These are phyloP conservation scores for Boletus coccyginus DNA, from an alignment of 768 basidiomycete species.

Conservation along the genomic window DNA sequence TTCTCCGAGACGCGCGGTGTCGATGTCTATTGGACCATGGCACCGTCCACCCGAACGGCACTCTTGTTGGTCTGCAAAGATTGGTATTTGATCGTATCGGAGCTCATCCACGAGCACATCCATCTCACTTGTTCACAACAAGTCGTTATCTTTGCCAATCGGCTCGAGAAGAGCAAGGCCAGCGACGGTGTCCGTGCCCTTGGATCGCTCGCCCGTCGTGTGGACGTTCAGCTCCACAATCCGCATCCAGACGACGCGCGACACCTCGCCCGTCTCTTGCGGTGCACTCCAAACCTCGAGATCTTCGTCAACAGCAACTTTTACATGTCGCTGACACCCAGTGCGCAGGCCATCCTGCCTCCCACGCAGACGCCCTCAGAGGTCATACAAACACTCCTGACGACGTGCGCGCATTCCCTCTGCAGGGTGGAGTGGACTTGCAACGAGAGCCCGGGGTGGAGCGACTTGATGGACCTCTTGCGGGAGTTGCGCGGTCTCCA, in stretches of 20 bases:
- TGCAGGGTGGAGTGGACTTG: conserved; percentile 45
- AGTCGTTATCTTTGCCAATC: conserved; percentile 32
- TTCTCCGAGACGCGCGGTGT: conserved; percentile 34
- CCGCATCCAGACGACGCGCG: conserved; percentile 18
- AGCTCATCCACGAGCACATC: conserved; percentile 42
- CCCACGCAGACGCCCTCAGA: conserved; percentile 29
- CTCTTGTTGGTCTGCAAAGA: conserved; percentile 37
- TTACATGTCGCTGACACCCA: conserved; percentile 24
- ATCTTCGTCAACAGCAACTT: conserved; percentile 42
- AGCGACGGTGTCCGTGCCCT: conserved; percentile 25
- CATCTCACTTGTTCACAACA: conserved; percentile 37
- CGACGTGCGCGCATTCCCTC: conserved; percentile 34
- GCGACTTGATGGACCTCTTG: conserved; percentile 38
- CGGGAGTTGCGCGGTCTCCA: conserved; percentile 32
- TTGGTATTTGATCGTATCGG: conserved; percentile 37
- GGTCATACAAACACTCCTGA: conserved; percentile 34
- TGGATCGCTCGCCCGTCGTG: conserved; percentile 39
- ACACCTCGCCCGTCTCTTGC: conserved; percentile 36
- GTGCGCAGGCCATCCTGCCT: conserved; percentile 19
- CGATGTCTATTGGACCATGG: conserved; percentile 32
- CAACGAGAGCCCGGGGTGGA: conserved; percentile 42
- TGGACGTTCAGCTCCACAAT: conserved; percentile 41
- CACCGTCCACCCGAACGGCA: conserved; percentile 25
- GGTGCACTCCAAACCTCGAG: conserved; percentile 42
- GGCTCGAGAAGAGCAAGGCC: conserved; percentile 31